Evolutionary conservation across 805 yeast species (phyloP).

Genomic region (Kluyveromyces nonfermentans): DNA sequence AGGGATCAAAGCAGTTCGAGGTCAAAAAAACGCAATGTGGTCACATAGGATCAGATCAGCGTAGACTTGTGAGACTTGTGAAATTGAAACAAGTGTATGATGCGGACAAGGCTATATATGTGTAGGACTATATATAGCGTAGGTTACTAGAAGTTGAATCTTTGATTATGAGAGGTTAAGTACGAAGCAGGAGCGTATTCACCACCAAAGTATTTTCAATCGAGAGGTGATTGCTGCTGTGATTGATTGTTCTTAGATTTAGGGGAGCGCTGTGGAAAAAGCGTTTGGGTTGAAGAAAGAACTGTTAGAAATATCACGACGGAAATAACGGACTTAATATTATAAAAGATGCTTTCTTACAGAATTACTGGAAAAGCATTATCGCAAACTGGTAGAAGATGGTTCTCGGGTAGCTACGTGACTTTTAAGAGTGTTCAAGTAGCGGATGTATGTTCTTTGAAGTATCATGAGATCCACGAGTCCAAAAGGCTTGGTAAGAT

Average conservation of each 20-base stretch:
- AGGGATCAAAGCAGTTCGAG: background rate
- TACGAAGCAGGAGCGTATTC: too few species aligned
- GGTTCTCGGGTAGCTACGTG: background rate
- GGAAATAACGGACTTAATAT: background rate
- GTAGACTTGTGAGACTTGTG: background rate
- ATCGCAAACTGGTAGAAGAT: background rate
- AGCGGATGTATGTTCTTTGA: constrained; percentile 48
- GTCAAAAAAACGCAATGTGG: background rate
- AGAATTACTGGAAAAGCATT: background rate
- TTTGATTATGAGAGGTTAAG: too few species aligned
- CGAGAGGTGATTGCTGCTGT: background rate
- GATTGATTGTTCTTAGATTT: background rate
- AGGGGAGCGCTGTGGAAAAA: background rate
- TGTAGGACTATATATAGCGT: background rate
- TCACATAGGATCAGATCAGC: background rate
- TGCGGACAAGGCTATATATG: background rate
- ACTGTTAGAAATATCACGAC: background rate
- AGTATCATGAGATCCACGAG: constrained; percentile 39
- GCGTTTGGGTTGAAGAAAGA: too few species aligned
- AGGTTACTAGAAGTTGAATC: too few species aligned
- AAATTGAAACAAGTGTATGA: background rate
- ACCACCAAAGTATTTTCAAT: background rate
- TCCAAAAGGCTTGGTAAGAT: constrained; percentile 22
- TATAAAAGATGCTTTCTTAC: background rate
- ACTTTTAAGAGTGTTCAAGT: constrained; percentile 13